Evolutionary conservation across 352 stramenopile genomes (phyloP), one percentile per base, ranked within the genome.

Genomic region (Globisporangium mamillatum): DNA sequence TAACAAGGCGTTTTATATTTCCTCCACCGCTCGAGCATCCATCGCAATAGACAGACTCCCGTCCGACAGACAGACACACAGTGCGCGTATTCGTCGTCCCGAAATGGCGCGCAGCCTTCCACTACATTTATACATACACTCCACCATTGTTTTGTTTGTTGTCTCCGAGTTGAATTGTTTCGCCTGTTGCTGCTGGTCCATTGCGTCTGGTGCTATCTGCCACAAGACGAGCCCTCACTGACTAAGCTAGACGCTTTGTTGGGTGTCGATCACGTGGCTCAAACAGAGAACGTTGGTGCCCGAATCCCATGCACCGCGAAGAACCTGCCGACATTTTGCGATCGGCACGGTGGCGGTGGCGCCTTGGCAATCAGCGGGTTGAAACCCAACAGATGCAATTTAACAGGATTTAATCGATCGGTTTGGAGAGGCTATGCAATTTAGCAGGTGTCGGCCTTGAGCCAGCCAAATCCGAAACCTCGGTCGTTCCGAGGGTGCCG

Each of bases 401-500:
- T 52, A 24, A 2, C 20, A 24, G 44, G 1, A 14, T 36, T 5
- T 34, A 29, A 4, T 6, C 3, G 34, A 53, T 61, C 69, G 34
- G 29, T 16, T 59, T 63, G 68, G 8, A 6, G 25, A 5, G 27
- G 41, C 3, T 69, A 73, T 64, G 4, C 10, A 38, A 20, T 73
- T 24, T 14, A 22, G 22, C n/a, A 66, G 68, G 44, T 59, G 24
- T 8, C 34, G 20, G 44, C 68, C 36, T 44, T 54, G 68, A 67
- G 63, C 64, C 68, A 70, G 64, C 64, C 68, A 70, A 70, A 66
- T 74, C 58, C 46, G 44, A 65, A 65, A 65, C 4, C 9, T n/a
- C 48, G 9, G 32, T 63, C 34, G 67, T 59, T 71, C 68, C 64
- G 68, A 71, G 54, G 68, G 68, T 74, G 62, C 68, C 66, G 58